phyloP scores from a whole-genome alignment of 2,329 filamentous ascomycete genomes.

The Fusarium chaquense region DNA sequence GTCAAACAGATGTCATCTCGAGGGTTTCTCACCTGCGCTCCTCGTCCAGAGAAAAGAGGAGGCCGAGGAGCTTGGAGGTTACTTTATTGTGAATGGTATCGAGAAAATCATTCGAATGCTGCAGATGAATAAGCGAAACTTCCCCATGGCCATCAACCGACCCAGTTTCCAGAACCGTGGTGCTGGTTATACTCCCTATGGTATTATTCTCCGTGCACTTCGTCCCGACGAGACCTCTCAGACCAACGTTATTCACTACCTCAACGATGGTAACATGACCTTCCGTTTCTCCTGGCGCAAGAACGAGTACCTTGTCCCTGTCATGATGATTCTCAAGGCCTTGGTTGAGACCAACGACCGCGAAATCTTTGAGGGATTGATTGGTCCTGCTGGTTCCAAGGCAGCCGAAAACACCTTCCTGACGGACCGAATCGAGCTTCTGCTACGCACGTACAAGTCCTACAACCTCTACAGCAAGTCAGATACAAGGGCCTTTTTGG shows the following conservation, averaged over 20 bases:
- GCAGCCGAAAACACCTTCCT: conserved; percentile 90
- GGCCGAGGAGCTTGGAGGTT: conserved; percentile 94
- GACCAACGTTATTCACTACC: conserved; percentile 96
- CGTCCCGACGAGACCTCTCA: conserved; percentile 98
- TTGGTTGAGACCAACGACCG: conserved; percentile 95
- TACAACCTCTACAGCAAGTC: conserved; percentile 86
- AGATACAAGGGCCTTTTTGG: conserved; percentile 87
- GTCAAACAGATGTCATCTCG: conserved; percentile 92
- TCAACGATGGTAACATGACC: conserved; percentile 94
- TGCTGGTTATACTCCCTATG: conserved; percentile 86
- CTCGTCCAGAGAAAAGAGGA: conserved; percentile 93
- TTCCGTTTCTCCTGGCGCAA: conserved; percentile 99
- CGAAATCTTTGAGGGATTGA: conserved; percentile 94
- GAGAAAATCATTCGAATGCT: conserved; percentile 96
- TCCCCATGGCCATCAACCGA: conserved; percentile 92
- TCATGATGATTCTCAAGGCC: conserved; percentile 97
- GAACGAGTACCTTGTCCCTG: conserved; percentile 94
- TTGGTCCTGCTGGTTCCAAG: conserved; percentile 81
- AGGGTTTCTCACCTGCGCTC: conserved; percentile 83
- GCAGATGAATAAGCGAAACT: conserved; percentile 90
- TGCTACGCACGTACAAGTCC: conserved; percentile 92
- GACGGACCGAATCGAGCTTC: conserved; percentile 91
- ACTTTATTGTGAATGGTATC: conserved; percentile 97
- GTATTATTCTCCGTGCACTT: conserved; percentile 91
- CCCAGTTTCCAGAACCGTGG: conserved; percentile 91